A percentile compares a stretch with the other conserved stretches of the same genome.
Evolutionary conservation across 164 flowering plant genomes (phyloP).

Genomic region (Chloranthus sessilifolius): DNA sequence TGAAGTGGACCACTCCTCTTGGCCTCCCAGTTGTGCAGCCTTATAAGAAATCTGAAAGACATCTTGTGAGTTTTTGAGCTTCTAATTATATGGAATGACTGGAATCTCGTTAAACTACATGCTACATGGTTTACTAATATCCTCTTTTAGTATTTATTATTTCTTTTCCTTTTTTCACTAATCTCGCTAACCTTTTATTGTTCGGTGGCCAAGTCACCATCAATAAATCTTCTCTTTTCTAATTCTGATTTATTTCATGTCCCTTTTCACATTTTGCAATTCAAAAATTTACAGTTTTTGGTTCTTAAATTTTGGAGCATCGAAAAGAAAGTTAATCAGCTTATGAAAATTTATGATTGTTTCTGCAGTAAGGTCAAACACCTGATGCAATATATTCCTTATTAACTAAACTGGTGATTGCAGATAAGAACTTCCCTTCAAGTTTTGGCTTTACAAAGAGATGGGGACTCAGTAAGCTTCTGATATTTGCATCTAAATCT

Average conservation of each 20-base stretch:
- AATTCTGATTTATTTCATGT: too few relatives aligned
- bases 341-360: too few relatives aligned
- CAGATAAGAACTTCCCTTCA: slow-evolving; percentile 96
- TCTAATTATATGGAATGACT: not conserved
- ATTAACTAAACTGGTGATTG: slow-evolving; percentile 15
- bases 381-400: not conserved
- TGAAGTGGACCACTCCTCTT: slow-evolving; percentile 89
- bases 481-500: not conserved
- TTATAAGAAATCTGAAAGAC: slow-evolving; percentile 60
- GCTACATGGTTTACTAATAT: not conserved
- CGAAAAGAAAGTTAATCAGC: too few relatives aligned
- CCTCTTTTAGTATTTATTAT: not conserved
- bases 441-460: slow-evolving; percentile 72
- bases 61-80: slow-evolving; percentile 50
- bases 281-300: too few relatives aligned
- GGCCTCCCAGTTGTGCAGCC: slow-evolving; percentile 99
- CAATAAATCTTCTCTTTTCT: too few relatives aligned
- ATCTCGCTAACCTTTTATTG: too few relatives aligned
- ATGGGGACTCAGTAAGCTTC: slow-evolving; percentile 39
- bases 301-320: too few relatives aligned
- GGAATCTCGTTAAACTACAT: not conserved
- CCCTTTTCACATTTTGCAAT: too few relatives aligned
- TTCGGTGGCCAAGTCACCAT: too few relatives aligned
- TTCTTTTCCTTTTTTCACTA: too few relatives aligned
- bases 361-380: too few relatives aligned